Percentiles rank a stretch among this genome's conserved stretches.
Evolutionary conservation across 129 eudicot species (phyloP).

Genomic region (Calendula officinalis): DNA sequence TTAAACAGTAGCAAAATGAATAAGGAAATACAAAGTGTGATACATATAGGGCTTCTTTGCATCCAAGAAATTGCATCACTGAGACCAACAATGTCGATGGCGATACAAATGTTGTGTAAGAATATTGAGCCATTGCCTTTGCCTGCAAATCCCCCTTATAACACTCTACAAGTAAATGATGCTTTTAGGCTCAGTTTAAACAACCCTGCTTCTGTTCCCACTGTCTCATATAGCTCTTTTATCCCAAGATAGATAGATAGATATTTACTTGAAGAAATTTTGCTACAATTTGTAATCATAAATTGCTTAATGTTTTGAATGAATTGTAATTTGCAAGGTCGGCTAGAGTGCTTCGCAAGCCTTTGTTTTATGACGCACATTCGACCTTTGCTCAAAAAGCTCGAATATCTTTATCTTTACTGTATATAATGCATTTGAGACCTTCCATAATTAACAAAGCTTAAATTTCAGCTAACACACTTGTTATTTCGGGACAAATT

Average conservation of each 20-base stretch:
- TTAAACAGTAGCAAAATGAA: conserved; percentile 30
- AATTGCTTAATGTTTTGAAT: too few relatives aligned
- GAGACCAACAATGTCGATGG: conserved; percentile 78
- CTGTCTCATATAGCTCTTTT: conserved; percentile 48
- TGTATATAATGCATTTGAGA: too few relatives aligned
- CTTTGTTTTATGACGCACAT: too few relatives aligned
- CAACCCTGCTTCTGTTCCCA: conserved; percentile 47
- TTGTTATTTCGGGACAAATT: too few relatives aligned
- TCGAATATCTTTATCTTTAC: too few relatives aligned
- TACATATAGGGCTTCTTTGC: conserved; percentile 76
- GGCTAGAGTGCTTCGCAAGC: too few relatives aligned
- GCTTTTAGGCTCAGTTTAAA: conserved; percentile 21
- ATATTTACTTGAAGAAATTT: too few relatives aligned
- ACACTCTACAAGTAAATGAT: conserved; percentile 38
- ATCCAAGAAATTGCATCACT: conserved; percentile 65
- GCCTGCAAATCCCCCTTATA: conserved; percentile 70
- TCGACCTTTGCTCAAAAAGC: too few relatives aligned
- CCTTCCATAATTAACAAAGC: too few relatives aligned
- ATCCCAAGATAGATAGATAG: conserved; percentile 44
- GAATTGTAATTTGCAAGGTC: too few relatives aligned
- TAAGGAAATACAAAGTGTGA: conserved; percentile 44
- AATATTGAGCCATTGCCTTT: conserved; percentile 52
- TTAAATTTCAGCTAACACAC: too few relatives aligned
- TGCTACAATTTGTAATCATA: too few relatives aligned
- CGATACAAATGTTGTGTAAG: conserved; percentile 57